Base-by-base conservation (phyloP, 108 stramenopile genomes). In the Asterionellopsis glacialis region DNA sequence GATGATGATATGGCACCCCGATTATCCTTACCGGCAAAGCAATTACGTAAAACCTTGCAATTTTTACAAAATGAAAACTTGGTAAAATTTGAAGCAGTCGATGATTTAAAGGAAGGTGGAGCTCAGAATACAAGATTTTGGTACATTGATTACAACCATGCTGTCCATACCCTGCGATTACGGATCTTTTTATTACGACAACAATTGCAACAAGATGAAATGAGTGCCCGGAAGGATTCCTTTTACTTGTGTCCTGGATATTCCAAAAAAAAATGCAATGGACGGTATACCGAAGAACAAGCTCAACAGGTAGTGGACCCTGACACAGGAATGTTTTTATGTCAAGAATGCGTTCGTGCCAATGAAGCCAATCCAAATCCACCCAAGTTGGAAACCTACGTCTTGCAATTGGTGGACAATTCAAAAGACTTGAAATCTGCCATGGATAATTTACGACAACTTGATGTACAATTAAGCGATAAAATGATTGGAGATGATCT, bases 1-100 rank as follows among this genome's bases (percentile, higher is more conserved):
- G 94, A 95, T 73, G 94, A 95, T 67, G 94, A 95, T 74, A 91
- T 95, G 90, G 85, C 77, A 6, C 76, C 79, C 16, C 73, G 94
- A 0, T 64, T 95, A 49, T 67, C 58, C 22, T 51, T 95, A 44
- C 90, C 87, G 12, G 81, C 88, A 9, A 82, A 86, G 62, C 83
- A 86, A 41, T 63, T 95, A 23, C 76, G 94, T 19, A 56, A 80
- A n/a, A 82, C 80, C 15, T 65, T 95, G 23, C 86, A 88, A 47
- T 87, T 85, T 69, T 50, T 95, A 52, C 82, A 88, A 50, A 83
- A 90, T 33, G 90, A 95, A 57, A 82, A 85, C 26, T 59, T 95
- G 45, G 94, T 95, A 22, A 81, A 81, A 39, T 83, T 69, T 47
- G 94, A 95, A 72, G 68, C 73, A n/a, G 94, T 95, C 18, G 90